Conservation (phyloP, 495 filamentous ascomycete species). For the Neurospora sp. region DNA sequence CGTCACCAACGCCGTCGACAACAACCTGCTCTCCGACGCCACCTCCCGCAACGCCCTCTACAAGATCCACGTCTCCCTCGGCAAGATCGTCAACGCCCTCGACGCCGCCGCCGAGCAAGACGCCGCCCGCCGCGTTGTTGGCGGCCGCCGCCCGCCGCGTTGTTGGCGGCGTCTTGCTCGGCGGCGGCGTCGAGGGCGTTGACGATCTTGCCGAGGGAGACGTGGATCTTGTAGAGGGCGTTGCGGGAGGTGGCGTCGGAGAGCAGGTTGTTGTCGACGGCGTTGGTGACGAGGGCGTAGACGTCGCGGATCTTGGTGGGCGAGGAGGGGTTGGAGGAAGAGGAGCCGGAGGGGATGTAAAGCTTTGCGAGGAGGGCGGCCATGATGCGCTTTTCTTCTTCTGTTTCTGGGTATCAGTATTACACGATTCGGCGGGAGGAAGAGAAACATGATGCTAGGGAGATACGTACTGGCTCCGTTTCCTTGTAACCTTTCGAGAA, state of each 20-base stretch:
- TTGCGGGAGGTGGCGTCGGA: conserved; percentile 63
- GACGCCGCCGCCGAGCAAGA: no score
- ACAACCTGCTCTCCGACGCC: no score
- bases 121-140: no score
- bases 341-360: conserved; percentile 54
- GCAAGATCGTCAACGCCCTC: no score
- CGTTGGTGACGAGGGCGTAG: conserved; percentile 49
- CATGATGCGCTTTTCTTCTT: conserved; percentile 78
- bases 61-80: no score
- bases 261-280: conserved; percentile 60
- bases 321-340: conserved; percentile 5
- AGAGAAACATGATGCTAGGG: background rate
- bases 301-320: conserved; percentile 37
- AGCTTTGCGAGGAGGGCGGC: conserved; percentile 73
- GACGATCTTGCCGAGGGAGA: conserved; percentile 51
- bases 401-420: conserved; percentile 30
- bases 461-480: conserved; percentile 49
- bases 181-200: conserved; percentile 38
- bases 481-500: conserved; percentile 47
- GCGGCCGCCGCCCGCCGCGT: background rate
- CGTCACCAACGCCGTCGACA: no score
- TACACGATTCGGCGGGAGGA: conserved; percentile 4
- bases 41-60: no score
- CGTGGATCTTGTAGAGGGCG: conserved; percentile 69
- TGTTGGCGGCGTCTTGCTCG: conserved; percentile 8